Evolutionary conservation across 129 eudicot species (phyloP).

Genomic region (Centella asiatica): DNA sequence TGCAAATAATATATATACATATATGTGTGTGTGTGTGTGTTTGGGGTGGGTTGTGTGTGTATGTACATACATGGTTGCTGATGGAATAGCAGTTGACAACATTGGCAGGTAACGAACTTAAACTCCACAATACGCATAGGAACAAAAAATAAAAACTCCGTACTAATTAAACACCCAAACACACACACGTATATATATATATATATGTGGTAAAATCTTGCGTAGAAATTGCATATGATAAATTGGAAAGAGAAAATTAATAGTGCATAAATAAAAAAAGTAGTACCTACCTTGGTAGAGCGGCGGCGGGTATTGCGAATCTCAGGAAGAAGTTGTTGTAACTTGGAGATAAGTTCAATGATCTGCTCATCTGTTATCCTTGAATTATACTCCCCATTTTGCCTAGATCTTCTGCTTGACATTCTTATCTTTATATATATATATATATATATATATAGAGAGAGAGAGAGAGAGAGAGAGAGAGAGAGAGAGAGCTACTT

Average conservation of each 20-base stretch:
- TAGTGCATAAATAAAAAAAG: neutral
- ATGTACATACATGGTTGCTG: no score
- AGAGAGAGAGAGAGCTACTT: neutral
- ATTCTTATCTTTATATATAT: slow-evolving; percentile 12
- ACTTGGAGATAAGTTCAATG: slow-evolving; percentile 65
- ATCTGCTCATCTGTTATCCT: slow-evolving; percentile 77
- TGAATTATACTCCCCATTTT: slow-evolving; percentile 32
- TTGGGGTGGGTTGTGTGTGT: no score
- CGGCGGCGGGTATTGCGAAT: slow-evolving; percentile 70
- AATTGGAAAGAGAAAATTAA: neutral
- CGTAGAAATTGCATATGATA: neutral
- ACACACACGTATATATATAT: slow-evolving; percentile 1
- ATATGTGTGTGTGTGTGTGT: no score
- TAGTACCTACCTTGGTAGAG: slow-evolving; percentile 52
- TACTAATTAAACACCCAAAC: no score
- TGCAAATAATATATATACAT: no score
- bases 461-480: neutral
- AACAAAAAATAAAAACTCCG: no score
- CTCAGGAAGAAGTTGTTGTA: slow-evolving; percentile 79
- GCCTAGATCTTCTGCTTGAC: slow-evolving; percentile 75
- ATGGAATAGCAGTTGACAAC: no score
- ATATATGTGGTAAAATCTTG: neutral
- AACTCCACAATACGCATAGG: no score
- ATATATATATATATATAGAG: neutral
- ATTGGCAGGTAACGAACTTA: no score